A percentile compares a stretch with the other conserved stretches of the same genome.
Evolutionary conservation across 805 yeast genomes (phyloP).

Genomic region (Candida fluviatilis): DNA sequence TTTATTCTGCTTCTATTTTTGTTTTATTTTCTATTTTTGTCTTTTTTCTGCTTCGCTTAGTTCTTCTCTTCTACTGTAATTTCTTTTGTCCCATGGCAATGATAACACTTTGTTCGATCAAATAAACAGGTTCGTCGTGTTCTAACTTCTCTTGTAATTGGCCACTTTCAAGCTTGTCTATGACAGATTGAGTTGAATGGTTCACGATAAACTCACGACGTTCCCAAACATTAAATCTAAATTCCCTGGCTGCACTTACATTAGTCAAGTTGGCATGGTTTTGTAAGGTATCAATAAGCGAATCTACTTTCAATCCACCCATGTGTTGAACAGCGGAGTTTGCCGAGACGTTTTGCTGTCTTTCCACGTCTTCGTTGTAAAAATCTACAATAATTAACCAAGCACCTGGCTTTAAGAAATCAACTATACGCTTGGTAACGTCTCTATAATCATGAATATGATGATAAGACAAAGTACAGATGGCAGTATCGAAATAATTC

Average conservation of each 20-base stretch:
- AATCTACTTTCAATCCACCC: constrained; percentile 27
- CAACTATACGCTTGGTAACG: constrained; percentile 25
- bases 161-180: constrained; percentile 13
- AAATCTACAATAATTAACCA: constrained; percentile 34
- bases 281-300: constrained; percentile 18
- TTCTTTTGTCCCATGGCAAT: constrained; percentile 25
- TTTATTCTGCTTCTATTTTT: no score
- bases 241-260: constrained; percentile 20
- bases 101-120: constrained; percentile 18
- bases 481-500: constrained; percentile 26
- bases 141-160: constrained; percentile 11
- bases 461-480: constrained; percentile 37
- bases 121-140: constrained; percentile 8
- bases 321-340: constrained; percentile 22
- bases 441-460: constrained; percentile 30
- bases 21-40: no score
- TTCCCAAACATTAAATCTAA: constrained; percentile 20
- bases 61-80: no score
- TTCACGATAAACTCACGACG: constrained; percentile 16
- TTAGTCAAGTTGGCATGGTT: constrained; percentile 17
- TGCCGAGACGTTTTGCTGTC: constrained; percentile 1
- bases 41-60: no score
- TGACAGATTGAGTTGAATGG: constrained; percentile 17
- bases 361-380: constrained; percentile 32
- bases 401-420: constrained; percentile 32